phyloP scores from a whole-genome alignment of 2,329 filamentous ascomycete species.

The Biscogniauxia sp. region DNA sequence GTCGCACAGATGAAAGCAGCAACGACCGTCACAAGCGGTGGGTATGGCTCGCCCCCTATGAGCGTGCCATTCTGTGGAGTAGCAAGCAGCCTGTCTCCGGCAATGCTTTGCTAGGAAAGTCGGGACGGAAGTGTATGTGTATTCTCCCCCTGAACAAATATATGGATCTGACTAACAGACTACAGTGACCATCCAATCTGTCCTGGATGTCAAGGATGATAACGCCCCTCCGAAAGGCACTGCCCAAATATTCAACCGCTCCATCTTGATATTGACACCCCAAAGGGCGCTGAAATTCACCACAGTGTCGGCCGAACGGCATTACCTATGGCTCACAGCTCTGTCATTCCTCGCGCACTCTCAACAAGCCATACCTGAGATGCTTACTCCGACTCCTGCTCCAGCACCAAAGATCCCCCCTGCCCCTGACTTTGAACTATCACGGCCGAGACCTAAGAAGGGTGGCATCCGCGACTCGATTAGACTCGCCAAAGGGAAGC shows the following conservation, averaged over 20 bases:
- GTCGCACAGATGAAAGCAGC: constrained; percentile 66
- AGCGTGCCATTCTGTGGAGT: constrained; percentile 95
- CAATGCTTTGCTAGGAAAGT: constrained; percentile 86
- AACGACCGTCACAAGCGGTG: constrained; percentile 88
- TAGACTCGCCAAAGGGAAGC: constrained; percentile 75
- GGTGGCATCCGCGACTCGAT: constrained; percentile 81
- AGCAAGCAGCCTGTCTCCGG: constrained; percentile 93
- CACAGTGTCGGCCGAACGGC: constrained; percentile 74
- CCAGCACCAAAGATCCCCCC: constrained; percentile 47
- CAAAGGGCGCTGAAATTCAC: constrained; percentile 95
- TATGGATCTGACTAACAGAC: constrained; percentile 19
- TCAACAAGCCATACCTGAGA: constrained; percentile 74
- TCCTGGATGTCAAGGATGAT: constrained; percentile 94
- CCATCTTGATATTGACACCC: constrained; percentile 91
- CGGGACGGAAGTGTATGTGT: constrained; percentile 85
- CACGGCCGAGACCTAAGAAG: constrained; percentile 47
- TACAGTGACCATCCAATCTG: constrained; percentile 88
- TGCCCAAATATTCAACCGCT: constrained; percentile 74
- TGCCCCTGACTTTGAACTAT: constrained; percentile 51
- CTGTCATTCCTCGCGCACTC: constrained; percentile 94
- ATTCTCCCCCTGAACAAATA: constrained; percentile 5
- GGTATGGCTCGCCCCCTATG: constrained; percentile 98
- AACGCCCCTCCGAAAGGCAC: constrained; percentile 76
- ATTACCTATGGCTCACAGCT: constrained; percentile 93
- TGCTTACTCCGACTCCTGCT: constrained; percentile 44